Evolutionary conservation across 2,329 filamentous ascomycete genomes (phyloP), one percentile per base, ranked within the genome.

Genomic region (Calonectria pteridis): DNA sequence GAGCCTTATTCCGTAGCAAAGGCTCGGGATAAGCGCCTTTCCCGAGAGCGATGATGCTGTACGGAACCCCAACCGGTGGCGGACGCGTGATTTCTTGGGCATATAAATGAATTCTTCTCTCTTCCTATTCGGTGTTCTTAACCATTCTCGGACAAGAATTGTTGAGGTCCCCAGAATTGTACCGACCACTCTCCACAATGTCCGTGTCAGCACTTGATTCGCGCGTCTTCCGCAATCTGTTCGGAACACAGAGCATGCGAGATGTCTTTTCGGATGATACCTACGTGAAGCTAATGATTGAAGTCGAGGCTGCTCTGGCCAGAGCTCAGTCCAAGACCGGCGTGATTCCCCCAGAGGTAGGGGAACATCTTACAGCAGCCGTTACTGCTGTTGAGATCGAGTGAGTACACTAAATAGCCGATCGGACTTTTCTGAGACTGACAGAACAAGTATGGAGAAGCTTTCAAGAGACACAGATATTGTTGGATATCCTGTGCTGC

Each of bases 401-500:
- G 59, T 64, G 29, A 43, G 59, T 31, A 29, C n/a, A 64, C n/a
- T 10, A 23, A 64, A 46, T 20, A 23, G 7, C 20, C 4, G 23
- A 7, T 37, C 6, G 6, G n/a, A 18, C 0, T 5, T 40, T 28
- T 6, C 4, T 6, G 37, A 9, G n/a, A 26, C 55, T 62, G 10
- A 62, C 33, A 6, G 9, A 62, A 28, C 4, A 16, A 64, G 59
- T 64, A 64, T 64, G 74, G 73, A 72, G 4, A 28, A 73, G 18
- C 78, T 89, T 13, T 85, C 88, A 50, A 84, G 85, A n/a, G 85
- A 88, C 49, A 89, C 89, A 0, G 88, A 90, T 63, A 88, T 89
- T 55, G 88, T 90, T 0, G 88, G 89, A 1, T 90, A 90, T 68
- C 89, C 89, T 0, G 88, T 90, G 11, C 82, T 90, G 0, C 87